A percentile compares a stretch with the other conserved stretches of the same genome.
Evolutionary conservation across 305 asterid genomes (phyloP).

Genomic region (Fraxinus xanthoxyloides): DNA sequence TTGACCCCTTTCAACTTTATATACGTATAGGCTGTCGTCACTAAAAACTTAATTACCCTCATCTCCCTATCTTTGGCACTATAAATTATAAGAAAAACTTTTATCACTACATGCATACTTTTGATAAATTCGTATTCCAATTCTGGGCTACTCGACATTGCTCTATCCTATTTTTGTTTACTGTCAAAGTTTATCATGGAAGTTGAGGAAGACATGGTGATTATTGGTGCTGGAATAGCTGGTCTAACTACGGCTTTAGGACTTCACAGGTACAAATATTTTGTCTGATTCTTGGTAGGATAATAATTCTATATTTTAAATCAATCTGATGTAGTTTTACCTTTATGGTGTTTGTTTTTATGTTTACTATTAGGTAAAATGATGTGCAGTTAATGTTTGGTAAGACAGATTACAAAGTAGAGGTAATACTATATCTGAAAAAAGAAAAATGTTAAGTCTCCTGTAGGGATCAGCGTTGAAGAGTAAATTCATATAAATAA

Average conservation of each 20-base stretch:
- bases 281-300: not conserved
- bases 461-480: not conserved
- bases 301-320: not conserved
- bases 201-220: slow-evolving; percentile 41
- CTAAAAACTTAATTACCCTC: not conserved
- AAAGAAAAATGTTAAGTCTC: not conserved
- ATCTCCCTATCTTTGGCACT: not conserved
- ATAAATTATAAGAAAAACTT: not conserved
- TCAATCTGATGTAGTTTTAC: not conserved
- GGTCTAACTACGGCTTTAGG: slow-evolving; percentile 56
- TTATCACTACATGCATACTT: not conserved
- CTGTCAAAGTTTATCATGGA: slow-evolving; percentile 24
- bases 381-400: not conserved
- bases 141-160: not conserved
- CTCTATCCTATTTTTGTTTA: not conserved
- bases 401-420: not conserved
- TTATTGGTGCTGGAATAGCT: slow-evolving; percentile 62
- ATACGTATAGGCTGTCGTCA: not conserved
- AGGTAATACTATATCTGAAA: not conserved
- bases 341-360: not conserved
- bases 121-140: not conserved
- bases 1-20: not conserved
- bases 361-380: not conserved
- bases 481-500: not conserved
- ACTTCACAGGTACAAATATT: slow-evolving; percentile 49